Evolutionary conservation across 2,329 filamentous ascomycete genomes (phyloP).

Genomic region (Exophiala mesophila): DNA sequence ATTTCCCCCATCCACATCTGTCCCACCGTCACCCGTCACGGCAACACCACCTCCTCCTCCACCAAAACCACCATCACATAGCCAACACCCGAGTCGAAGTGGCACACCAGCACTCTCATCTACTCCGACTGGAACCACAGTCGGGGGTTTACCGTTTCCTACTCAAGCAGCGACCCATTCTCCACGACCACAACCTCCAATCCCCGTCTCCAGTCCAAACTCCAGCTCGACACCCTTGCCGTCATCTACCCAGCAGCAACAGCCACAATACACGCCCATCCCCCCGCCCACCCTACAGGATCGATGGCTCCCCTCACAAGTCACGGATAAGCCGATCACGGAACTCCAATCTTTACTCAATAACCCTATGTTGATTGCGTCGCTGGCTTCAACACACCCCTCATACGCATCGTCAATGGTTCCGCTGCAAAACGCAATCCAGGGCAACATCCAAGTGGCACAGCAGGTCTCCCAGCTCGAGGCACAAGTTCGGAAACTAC

Average conservation of each 20-base stretch:
- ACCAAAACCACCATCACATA: constrained; percentile 17
- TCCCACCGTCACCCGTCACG: constrained; percentile 1
- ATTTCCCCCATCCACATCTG: background rate
- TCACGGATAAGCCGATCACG: constrained; percentile 21
- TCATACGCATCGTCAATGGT: constrained; percentile 63
- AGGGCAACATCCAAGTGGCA: constrained; percentile 68
- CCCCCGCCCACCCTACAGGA: constrained; percentile 18
- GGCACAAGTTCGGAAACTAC: constrained; percentile 47
- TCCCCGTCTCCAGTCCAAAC: constrained; percentile 41
- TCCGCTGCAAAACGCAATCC: constrained; percentile 60
- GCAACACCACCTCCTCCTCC: constrained; percentile 19
- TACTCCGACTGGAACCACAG: constrained; percentile 28
- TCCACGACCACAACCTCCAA: constrained; percentile 30
- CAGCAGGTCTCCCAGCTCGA: constrained; percentile 38
- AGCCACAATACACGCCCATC: constrained; percentile 27
- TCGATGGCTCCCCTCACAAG: constrained; percentile 18
- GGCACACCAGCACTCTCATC: constrained; percentile 13
- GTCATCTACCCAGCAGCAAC: constrained; percentile 38
- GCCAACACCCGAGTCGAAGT: constrained; percentile 12
- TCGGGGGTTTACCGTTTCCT: background rate
- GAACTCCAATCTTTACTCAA: constrained; percentile 73
- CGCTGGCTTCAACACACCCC: constrained; percentile 72
- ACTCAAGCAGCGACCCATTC: constrained; percentile 26
- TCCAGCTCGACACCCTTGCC: constrained; percentile 27
- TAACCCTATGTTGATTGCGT: constrained; percentile 61